Percentiles rank a stretch among this genome's conserved stretches.
Evolutionary conservation across 345 rosid genomes (phyloP).

Genomic region (Ailanthus altissimus): DNA sequence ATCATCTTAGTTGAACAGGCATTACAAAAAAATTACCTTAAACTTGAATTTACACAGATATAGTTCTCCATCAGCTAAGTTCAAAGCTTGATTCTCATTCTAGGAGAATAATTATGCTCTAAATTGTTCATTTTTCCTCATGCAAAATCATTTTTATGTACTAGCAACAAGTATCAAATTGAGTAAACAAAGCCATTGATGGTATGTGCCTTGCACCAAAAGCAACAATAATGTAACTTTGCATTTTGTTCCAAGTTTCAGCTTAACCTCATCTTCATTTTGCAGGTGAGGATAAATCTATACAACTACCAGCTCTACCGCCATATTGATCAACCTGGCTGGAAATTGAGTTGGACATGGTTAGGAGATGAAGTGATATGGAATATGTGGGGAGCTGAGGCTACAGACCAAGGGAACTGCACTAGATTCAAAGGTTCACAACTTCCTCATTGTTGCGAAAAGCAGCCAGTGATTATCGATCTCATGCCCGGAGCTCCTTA

Average conservation of each 20-base stretch:
- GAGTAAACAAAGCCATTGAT: no score
- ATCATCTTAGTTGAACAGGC: no score
- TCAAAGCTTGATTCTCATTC: no score
- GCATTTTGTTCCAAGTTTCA: background rate
- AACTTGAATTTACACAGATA: no score
- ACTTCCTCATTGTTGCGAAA: slow-evolving; percentile 75
- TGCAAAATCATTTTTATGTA: no score
- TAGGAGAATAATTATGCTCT: no score
- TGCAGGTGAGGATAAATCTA: slow-evolving; percentile 59
- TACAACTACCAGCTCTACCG: slow-evolving; percentile 68
- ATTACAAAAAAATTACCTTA: no score
- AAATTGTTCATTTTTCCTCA: no score
- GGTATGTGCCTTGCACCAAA: background rate
- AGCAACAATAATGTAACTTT: background rate
- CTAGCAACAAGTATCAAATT: no score
- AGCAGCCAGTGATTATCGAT: slow-evolving; percentile 60
- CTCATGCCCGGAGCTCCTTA: slow-evolving; percentile 70
- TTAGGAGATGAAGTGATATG: slow-evolving; percentile 60
- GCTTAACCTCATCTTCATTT: background rate
- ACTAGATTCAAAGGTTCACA: slow-evolving; percentile 38
- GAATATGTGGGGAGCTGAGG: slow-evolving; percentile 76
- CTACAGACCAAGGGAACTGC: slow-evolving; percentile 89
- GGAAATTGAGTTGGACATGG: slow-evolving; percentile 84
- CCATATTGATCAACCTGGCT: slow-evolving; percentile 78
- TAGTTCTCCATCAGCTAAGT: no score